These are phyloP conservation scores for Delitschia confertaspora DNA, from an alignment of 495 filamentous ascomycete species.

Conservation along the genomic window DNA sequence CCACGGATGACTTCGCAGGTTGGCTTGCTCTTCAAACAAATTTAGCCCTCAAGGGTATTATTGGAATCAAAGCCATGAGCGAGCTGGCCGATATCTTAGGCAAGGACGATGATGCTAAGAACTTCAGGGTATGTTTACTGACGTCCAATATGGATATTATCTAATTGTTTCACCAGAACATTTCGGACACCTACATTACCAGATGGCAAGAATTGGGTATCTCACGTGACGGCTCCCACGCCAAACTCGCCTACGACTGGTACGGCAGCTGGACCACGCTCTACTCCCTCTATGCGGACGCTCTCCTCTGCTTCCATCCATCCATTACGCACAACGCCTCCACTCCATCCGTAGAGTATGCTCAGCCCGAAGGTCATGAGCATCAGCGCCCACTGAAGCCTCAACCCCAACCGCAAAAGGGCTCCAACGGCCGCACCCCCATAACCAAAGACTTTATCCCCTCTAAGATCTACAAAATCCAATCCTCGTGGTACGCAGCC, in stretches of 20 bases:
- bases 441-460: constrained; percentile 36
- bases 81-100: constrained; percentile 65
- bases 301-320: constrained; percentile 38
- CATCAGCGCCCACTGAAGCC: constrained; percentile 24
- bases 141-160: neutral
- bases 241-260: constrained; percentile 89
- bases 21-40: constrained; percentile 91
- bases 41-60: constrained; percentile 83
- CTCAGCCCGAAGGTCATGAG: constrained; percentile 1
- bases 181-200: constrained; percentile 66
- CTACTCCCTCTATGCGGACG: constrained; percentile 38
- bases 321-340: constrained; percentile 15
- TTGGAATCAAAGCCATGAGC: constrained; percentile 91
- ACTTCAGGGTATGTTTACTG: constrained; percentile 50
- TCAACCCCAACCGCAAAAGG: constrained; percentile 1
- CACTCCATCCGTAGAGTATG: neutral
- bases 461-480: constrained; percentile 34
- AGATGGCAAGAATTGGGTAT: constrained; percentile 79
- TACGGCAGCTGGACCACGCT: constrained; percentile 87
- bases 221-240: constrained; percentile 71
- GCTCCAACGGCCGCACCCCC: constrained; percentile 15
- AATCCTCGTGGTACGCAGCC: constrained; percentile 34
- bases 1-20: constrained; percentile 92
- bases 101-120: constrained; percentile 53
- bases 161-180: constrained; percentile 33